A percentile compares a stretch with the other conserved stretches of the same genome.
Evolutionary conservation across 2,329 filamentous ascomycete genomes (phyloP).

Genomic region (Penicillium sp.): DNA sequence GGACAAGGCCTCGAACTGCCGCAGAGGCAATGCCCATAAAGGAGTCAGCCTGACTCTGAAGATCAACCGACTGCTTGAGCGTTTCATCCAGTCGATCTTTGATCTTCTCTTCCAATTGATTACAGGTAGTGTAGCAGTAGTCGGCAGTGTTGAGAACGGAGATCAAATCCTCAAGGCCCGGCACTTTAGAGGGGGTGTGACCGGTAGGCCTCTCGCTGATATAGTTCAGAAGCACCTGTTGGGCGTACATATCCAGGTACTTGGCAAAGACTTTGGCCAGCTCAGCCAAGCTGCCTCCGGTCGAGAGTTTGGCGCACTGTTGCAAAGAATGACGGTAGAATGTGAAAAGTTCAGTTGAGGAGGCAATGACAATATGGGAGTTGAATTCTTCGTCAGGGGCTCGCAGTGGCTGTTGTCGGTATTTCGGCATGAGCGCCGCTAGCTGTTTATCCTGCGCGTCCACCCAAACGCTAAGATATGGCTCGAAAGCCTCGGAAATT

Average conservation of each 20-base stretch:
- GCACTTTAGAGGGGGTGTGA: constrained; percentile 48
- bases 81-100: constrained; percentile 81
- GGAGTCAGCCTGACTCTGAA: constrained; percentile 87
- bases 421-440: constrained; percentile 76
- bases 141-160: constrained; percentile 93
- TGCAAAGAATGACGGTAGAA: constrained; percentile 90
- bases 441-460: constrained; percentile 91
- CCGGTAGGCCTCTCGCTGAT: constrained; percentile 54
- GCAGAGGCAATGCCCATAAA: constrained; percentile 93
- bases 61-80: constrained; percentile 67
- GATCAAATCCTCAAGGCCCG: constrained; percentile 65
- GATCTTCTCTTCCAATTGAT: constrained; percentile 90
- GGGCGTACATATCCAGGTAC: constrained; percentile 91
- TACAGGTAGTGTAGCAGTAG: constrained; percentile 92
- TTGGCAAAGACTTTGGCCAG: constrained; percentile 80
- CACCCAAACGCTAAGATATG: constrained; percentile 94
- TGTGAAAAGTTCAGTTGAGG: constrained; percentile 93
- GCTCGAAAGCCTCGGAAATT: constrained; percentile 95
- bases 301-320: constrained; percentile 94
- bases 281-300: constrained; percentile 78
- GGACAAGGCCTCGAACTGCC: constrained; percentile 75
- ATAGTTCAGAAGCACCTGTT: constrained; percentile 77
- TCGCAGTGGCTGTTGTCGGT: constrained; percentile 73
- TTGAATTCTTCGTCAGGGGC: constrained; percentile 88
- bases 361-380: constrained; percentile 79